A percentile compares a stretch with the other conserved stretches of the same genome.
These are phyloP conservation scores for Hypoxylon sp. DNA, from an alignment of 2,329 filamentous ascomycete species.

Conservation along the genomic window DNA sequence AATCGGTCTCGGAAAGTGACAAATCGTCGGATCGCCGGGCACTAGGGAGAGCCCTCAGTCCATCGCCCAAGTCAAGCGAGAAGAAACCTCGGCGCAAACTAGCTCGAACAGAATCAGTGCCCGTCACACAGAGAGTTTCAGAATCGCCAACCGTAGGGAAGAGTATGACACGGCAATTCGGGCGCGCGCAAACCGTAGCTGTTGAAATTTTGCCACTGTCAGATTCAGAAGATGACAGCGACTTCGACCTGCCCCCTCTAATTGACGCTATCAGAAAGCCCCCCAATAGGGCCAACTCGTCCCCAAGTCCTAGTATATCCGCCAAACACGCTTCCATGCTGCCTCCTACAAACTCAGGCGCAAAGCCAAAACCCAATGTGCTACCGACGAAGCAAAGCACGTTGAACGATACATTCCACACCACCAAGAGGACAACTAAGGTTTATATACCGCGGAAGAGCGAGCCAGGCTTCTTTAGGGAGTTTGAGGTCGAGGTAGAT, in stretches of 20 bases:
- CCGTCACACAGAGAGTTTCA: conserved; percentile 31
- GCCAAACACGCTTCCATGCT: background rate
- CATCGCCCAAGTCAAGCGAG: conserved; percentile 36
- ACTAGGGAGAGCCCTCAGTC: conserved; percentile 33
- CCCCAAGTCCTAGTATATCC: background rate
- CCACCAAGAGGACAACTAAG: conserved; percentile 54
- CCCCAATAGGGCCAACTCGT: conserved; percentile 9
- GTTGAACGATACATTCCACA: conserved; percentile 36
- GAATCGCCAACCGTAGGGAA: conserved; percentile 2
- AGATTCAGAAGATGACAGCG: conserved; percentile 46
- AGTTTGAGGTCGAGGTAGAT: conserved; percentile 52
- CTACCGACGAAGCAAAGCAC: conserved; percentile 39
- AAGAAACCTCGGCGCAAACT: conserved; percentile 48
- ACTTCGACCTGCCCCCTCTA: conserved; percentile 50
- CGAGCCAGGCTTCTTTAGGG: conserved; percentile 59
- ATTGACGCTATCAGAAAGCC: conserved; percentile 37
- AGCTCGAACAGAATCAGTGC: conserved; percentile 52
- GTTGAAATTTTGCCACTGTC: conserved; percentile 31
- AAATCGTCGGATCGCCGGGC: background rate
- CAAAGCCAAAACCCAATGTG: conserved; percentile 1
- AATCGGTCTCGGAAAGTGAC: conserved; percentile 7
- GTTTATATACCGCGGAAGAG: conserved; percentile 58
- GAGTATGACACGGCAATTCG: conserved; percentile 27
- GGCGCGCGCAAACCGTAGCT: conserved; percentile 47
- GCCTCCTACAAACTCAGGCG: background rate